Conservation (phyloP, 805 yeast genomes). For the Saccharomycopsis selenospora region DNA sequence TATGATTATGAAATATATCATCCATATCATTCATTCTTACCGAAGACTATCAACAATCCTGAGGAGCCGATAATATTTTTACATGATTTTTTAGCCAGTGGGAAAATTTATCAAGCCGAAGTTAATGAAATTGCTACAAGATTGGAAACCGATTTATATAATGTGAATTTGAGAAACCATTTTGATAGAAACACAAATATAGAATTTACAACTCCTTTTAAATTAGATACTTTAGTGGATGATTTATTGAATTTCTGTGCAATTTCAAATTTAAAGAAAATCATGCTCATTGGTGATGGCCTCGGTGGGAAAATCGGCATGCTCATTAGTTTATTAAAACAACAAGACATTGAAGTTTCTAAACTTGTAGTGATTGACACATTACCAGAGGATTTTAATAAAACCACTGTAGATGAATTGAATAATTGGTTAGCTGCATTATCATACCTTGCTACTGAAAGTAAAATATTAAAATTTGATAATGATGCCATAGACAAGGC, state of each 20-base stretch:
- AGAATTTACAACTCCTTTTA: constrained; percentile 3
- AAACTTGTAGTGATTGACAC: constrained; percentile 15
- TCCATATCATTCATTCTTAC: constrained; percentile 19
- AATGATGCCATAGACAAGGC: constrained; percentile 13
- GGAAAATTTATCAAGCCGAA: constrained; percentile 7
- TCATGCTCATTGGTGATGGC: constrained; percentile 19
- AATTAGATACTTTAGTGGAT: constrained; percentile 5
- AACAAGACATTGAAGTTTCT: constrained; percentile 3
- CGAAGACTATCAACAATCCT: constrained; percentile 16
- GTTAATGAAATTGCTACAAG: constrained; percentile 18
- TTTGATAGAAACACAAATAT: not conserved
- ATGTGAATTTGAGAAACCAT: constrained; percentile 12
- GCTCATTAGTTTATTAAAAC: constrained; percentile 5
- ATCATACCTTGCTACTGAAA: constrained; percentile 6
- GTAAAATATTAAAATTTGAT: constrained; percentile 11
- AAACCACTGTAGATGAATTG: constrained; percentile 1
- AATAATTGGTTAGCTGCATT: constrained; percentile 11
- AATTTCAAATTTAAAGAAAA: constrained; percentile 7
- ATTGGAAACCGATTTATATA: constrained; percentile 18
- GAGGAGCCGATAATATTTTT: constrained; percentile 18
- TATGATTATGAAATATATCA: constrained; percentile 11
- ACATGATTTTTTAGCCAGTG: constrained; percentile 13
- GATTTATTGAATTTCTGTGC: constrained; percentile 12
- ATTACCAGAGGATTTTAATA: constrained; percentile 11
- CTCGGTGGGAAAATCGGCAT: constrained; percentile 17